Evolutionary conservation across 1,139 yeast species (phyloP).

Genomic region (Zygoascus sp.): DNA sequence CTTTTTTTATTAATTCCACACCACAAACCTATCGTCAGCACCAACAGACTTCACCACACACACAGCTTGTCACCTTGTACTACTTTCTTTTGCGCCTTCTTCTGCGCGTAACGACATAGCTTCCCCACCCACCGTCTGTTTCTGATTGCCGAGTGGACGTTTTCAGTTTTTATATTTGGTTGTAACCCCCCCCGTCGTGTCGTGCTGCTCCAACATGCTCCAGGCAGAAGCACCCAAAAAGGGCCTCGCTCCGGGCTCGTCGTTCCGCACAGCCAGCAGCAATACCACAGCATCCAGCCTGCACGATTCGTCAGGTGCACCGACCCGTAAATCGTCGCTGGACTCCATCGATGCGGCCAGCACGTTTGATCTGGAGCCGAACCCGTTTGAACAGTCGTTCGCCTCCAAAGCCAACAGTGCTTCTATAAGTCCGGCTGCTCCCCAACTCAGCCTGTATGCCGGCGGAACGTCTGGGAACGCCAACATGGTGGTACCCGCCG

Average conservation of each 20-base stretch:
- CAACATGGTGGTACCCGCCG: background rate
- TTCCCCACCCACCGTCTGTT: too few relatives aligned
- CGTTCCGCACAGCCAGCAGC: background rate
- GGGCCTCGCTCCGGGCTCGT: background rate
- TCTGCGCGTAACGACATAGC: too few relatives aligned
- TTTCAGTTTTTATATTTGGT: too few relatives aligned
- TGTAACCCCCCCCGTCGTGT: too few relatives aligned
- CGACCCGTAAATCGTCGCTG: slow-evolving; percentile 1
- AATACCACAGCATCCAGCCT: background rate
- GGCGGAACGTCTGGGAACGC: slow-evolving; percentile 12
- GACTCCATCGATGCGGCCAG: slow-evolving; percentile 2
- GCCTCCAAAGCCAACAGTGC: slow-evolving; percentile 48
- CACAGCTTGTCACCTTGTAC: too few relatives aligned
- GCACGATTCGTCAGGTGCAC: background rate
- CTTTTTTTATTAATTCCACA: too few relatives aligned
- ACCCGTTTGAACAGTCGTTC: slow-evolving; percentile 93
- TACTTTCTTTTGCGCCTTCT: too few relatives aligned
- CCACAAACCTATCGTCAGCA: too few relatives aligned
- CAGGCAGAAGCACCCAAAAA: background rate
- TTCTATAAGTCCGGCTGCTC: slow-evolving; percentile 8
- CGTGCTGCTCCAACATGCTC: too few relatives aligned
- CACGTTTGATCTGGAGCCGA: slow-evolving; percentile 76
- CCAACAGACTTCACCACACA: too few relatives aligned
- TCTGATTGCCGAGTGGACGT: too few relatives aligned
- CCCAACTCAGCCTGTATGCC: background rate